A percentile compares a stretch with the other conserved stretches of the same genome.
phyloP scores from a whole-genome alignment of 2,329 filamentous ascomycete species.

The Coleophoma eucalyptorum region DNA sequence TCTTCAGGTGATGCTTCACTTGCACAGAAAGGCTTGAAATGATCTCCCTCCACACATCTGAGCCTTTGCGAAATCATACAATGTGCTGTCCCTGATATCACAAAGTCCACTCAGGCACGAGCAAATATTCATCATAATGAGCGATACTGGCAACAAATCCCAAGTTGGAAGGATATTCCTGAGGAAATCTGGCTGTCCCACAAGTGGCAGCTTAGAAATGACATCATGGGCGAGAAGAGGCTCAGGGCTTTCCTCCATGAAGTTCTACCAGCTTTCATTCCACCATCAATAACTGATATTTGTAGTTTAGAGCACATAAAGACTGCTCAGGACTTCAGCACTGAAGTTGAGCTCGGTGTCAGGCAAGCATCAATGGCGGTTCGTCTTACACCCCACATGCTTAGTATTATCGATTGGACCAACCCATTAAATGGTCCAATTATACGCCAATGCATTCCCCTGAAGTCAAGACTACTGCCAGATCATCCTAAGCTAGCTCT shows the following conservation, averaged over 20 bases:
- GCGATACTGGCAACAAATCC: slow-evolving; percentile 46
- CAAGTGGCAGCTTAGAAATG: slow-evolving; percentile 45
- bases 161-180: slow-evolving; percentile 44
- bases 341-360: slow-evolving; percentile 34
- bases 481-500: slow-evolving; percentile 51
- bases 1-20: too few species aligned
- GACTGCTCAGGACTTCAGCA: background rate
- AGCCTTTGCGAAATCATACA: too few species aligned
- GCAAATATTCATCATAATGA: slow-evolving; percentile 9
- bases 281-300: slow-evolving; percentile 12
- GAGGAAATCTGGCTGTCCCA: slow-evolving; percentile 47
- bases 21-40: too few species aligned
- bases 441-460: slow-evolving; percentile 55
- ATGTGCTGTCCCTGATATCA: too few species aligned
- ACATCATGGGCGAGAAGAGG: slow-evolving; percentile 42
- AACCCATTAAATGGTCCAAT: slow-evolving; percentile 56
- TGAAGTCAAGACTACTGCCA: slow-evolving; percentile 45
- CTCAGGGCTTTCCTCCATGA: slow-evolving; percentile 44
- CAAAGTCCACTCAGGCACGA: background rate
- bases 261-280: slow-evolving; percentile 47
- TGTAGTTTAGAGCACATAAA: background rate
- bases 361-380: slow-evolving; percentile 54
- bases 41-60: too few species aligned
- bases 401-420: slow-evolving; percentile 56
- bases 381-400: slow-evolving; percentile 55